A percentile compares a stretch with the other conserved stretches of the same genome.
phyloP scores from a whole-genome alignment of 2,329 filamentous ascomycete species.

The Cadophora sp. region DNA sequence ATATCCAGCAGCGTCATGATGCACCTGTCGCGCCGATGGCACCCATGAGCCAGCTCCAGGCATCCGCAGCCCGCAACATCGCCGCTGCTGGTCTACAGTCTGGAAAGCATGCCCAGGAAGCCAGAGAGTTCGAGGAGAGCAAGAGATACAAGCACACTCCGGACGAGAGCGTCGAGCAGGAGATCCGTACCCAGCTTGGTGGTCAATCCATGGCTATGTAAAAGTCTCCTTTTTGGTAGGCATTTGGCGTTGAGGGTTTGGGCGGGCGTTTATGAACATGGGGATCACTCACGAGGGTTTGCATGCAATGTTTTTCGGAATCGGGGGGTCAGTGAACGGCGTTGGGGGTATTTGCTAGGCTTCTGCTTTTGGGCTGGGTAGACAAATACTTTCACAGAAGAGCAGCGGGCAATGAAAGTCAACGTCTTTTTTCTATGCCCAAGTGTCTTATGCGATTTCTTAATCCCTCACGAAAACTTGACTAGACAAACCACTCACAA shows the following conservation, averaged over 20 bases:
- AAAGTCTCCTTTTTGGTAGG: constrained; percentile 21
- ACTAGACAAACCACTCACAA: too few species aligned
- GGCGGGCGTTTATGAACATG: constrained; percentile 20
- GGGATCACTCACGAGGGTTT: constrained; percentile 10
- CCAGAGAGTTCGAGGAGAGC: constrained; percentile 36
- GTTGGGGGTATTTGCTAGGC: constrained; percentile 11
- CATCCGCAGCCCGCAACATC: constrained; percentile 45
- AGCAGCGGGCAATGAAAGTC: constrained; percentile 18
- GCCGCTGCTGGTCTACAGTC: constrained; percentile 44
- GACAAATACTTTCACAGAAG: neutral
- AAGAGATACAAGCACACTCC: constrained; percentile 50
- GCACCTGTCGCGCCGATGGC: constrained; percentile 45
- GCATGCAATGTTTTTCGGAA: constrained; percentile 14
- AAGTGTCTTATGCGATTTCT: neutral
- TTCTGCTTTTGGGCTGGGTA: neutral
- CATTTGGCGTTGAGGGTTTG: constrained; percentile 25
- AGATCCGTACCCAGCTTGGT: constrained; percentile 59
- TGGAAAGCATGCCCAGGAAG: constrained; percentile 39
- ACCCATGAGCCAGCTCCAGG: constrained; percentile 47
- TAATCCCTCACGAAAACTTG: too few species aligned
- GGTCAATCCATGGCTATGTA: constrained; percentile 46
- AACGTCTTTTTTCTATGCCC: constrained; percentile 4
- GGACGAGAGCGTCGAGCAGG: constrained; percentile 54
- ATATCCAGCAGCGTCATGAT: constrained; percentile 38
- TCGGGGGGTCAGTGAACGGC: constrained; percentile 9